Percentiles rank a stretch among this genome's conserved stretches.
These are phyloP conservation scores for Obelidium mucronatum DNA, from an alignment of 192 early-diverging fungal genomes.

Conservation along the genomic window DNA sequence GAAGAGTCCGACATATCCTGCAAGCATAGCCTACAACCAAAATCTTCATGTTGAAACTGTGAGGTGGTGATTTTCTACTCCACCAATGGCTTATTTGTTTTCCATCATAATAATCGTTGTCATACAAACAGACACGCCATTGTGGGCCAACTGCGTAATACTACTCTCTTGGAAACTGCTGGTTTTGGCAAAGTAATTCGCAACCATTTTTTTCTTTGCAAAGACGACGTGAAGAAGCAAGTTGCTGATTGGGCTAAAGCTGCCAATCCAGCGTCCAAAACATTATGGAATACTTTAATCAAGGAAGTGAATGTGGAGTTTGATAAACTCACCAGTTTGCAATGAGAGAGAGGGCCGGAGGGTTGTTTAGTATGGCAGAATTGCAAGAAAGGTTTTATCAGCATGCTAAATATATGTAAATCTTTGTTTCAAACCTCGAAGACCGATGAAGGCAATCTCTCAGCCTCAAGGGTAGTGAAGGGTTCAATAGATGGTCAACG, in stretches of 20 bases:
- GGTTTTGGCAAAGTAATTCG: slow-evolving; percentile 37
- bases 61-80: slow-evolving; percentile 22
- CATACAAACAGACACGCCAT: slow-evolving; percentile 23
- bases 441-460: too few species aligned
- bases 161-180: background rate
- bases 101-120: background rate
- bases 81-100: too few species aligned
- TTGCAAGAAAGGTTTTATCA: too few species aligned
- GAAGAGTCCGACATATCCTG: background rate
- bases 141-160: slow-evolving; percentile 25
- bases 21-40: slow-evolving; percentile 34
- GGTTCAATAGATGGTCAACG: too few species aligned
- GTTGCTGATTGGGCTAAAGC: slow-evolving; percentile 34
- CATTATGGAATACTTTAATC: background rate
- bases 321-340: background rate
- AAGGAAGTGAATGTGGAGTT: background rate
- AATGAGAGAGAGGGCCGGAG: too few species aligned
- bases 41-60: slow-evolving; percentile 30
- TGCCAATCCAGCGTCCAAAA: background rate
- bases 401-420: too few species aligned
- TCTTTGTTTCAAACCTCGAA: too few species aligned
- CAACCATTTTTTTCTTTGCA: slow-evolving; percentile 35
- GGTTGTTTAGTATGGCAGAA: too few species aligned
- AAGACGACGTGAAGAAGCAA: slow-evolving; percentile 31
- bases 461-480: too few species aligned